Evolutionary conservation across 768 basidiomycete genomes (phyloP), one percentile per base, ranked within the genome.

Genomic region (Suillus subalutaceus): DNA sequence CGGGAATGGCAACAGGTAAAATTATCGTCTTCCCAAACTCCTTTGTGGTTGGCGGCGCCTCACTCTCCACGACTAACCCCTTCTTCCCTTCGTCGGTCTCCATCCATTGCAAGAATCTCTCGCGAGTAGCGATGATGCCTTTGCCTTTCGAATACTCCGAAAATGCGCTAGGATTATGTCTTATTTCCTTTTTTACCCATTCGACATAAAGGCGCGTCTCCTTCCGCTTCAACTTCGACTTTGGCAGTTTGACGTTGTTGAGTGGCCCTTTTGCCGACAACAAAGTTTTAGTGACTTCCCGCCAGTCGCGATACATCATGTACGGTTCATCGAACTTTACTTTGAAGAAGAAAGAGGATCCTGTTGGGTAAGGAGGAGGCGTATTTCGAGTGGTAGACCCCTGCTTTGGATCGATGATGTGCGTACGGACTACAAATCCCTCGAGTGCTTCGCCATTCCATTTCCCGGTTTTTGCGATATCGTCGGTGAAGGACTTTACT

Each of bases 251-350:
- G 6, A 73, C 76, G 1, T 78, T 72, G 18, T 66, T 77, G 62
- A 70, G 72, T 46, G 73, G 68, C 62, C 69, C 72, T 50, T 81
- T 78, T 53, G 23, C 26, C 6, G 50, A 52, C 50, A 52, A 52
- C 23, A 52, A 23, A 15, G 15, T 52, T 52, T 52, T 52, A 7
- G 50, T 52, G 23, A 52, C 50, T 52, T 52, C 50, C 50, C 50
- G 23, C 50, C 50, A 52, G 23, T 52, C 50, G 6, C 50, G 50
- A 52, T 52, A 52, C 50, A 52, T 52, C 50, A 52, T 52, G 15
- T 99, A 99, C 3, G 97, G 97, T 73, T 99, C 94, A 77, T 99
- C 96, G 77, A 98, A 99, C 76, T 99, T 99, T 80, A 99, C 85
- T 75, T 99, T 99, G 89, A 97, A 99, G 85, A 99, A 98, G 83